phyloP scores from a whole-genome alignment of 2,329 filamentous ascomycete species.

The Fusarium cyanostomum region DNA sequence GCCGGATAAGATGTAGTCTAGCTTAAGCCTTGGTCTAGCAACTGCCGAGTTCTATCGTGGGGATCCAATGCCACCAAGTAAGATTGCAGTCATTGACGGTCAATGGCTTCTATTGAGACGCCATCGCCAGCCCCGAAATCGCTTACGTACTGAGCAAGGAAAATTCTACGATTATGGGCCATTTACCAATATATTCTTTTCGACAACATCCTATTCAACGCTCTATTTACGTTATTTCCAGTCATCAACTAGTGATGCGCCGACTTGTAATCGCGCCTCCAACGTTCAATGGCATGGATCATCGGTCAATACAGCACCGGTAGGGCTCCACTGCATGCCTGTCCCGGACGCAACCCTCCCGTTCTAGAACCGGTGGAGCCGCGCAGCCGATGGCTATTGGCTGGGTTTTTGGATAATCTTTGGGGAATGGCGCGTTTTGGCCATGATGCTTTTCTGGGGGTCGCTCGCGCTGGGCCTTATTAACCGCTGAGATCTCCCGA shows the following conservation, averaged over 20 bases:
- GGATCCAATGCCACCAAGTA: not conserved
- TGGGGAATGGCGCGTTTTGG: constrained; percentile 15
- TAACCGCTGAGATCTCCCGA: not conserved
- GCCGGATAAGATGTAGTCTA: constrained; percentile 12
- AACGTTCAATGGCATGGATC: not conserved
- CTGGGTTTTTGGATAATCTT: constrained; percentile 10
- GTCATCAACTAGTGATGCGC: not conserved
- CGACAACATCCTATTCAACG: not conserved
- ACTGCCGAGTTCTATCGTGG: not conserved
- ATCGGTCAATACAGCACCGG: not conserved
- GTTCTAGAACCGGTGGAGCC: constrained; percentile 19
- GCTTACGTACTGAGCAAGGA: not conserved
- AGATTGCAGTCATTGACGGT: constrained; percentile 12
- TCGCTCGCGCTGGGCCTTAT: constrained; percentile 2
- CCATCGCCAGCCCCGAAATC: not conserved
- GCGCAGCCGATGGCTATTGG: constrained; percentile 17
- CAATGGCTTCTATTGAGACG: constrained; percentile 15
- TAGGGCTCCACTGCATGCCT: not conserved
- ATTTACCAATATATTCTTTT: not conserved
- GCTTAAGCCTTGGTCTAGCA: constrained; percentile 10
- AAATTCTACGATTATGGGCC: not conserved
- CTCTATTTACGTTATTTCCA: not conserved
- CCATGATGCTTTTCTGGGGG: not conserved
- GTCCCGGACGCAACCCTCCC: constrained; percentile 12
- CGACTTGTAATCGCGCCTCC: not conserved